phyloP scores from a whole-genome alignment of 2,329 filamentous ascomycete species.

The Davidsoniella virescens region DNA sequence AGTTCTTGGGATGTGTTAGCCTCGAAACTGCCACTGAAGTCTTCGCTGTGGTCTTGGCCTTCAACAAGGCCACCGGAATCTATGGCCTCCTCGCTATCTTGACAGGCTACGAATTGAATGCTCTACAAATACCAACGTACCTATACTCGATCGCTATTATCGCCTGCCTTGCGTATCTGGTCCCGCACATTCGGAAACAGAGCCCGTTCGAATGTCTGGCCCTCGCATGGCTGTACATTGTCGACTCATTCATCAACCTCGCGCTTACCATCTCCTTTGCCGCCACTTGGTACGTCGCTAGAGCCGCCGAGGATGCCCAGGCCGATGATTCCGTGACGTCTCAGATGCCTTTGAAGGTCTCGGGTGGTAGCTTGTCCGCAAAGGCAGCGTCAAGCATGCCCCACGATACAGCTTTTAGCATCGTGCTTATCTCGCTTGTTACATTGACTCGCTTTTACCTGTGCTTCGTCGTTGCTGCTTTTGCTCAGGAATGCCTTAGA shows the following conservation, averaged over 20 bases:
- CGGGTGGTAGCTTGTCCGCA: slow-evolving; percentile 3
- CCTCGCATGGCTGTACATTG: slow-evolving; percentile 69
- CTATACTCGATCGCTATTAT: slow-evolving; percentile 68
- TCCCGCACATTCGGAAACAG: slow-evolving; percentile 65
- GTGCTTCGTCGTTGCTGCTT: slow-evolving; percentile 66
- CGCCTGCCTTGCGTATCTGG: slow-evolving; percentile 48
- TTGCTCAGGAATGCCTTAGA: slow-evolving; percentile 60
- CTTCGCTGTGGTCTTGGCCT: slow-evolving; percentile 64
- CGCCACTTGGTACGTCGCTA: slow-evolving; percentile 67
- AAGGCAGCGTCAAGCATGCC: slow-evolving; percentile 18
- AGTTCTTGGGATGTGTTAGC: slow-evolving; percentile 71
- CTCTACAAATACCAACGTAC: slow-evolving; percentile 79
- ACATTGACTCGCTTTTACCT: slow-evolving; percentile 72
- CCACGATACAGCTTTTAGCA: slow-evolving; percentile 55
- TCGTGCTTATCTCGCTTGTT: slow-evolving; percentile 57
- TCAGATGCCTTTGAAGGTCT: slow-evolving; percentile 10
- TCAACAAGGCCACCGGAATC: slow-evolving; percentile 85
- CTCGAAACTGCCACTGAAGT: slow-evolving; percentile 76
- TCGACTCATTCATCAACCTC: slow-evolving; percentile 70
- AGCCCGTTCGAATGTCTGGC: slow-evolving; percentile 64
- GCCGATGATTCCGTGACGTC: slow-evolving; percentile 11
- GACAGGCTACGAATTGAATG: slow-evolving; percentile 69
- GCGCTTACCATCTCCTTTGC: slow-evolving; percentile 72
- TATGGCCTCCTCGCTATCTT: slow-evolving; percentile 81
- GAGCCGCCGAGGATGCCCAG: slow-evolving; percentile 24